Evolutionary conservation across 2,329 filamentous ascomycete species (phyloP).

Genomic region (Fusarium sarcochroum): DNA sequence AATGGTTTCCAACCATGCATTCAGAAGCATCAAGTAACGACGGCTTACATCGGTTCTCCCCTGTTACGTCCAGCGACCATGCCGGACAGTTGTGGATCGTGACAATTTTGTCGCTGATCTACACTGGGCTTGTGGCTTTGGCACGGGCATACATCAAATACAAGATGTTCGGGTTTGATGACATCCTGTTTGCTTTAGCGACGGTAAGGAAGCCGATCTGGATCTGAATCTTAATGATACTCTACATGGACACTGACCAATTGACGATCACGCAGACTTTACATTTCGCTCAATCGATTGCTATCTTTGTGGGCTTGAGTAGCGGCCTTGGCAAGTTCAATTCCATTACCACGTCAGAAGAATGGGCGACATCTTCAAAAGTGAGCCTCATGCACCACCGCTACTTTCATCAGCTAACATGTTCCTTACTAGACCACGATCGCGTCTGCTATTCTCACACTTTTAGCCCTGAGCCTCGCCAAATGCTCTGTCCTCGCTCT

Average conservation of each 20-base stretch:
- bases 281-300: slow-evolving; percentile 35
- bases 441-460: slow-evolving; percentile 19
- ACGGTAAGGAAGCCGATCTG: slow-evolving; percentile 11
- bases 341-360: slow-evolving; percentile 21
- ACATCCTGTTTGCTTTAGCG: slow-evolving; percentile 28
- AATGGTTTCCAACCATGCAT: slow-evolving; percentile 22
- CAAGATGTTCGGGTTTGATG: slow-evolving; percentile 42
- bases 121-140: slow-evolving; percentile 28
- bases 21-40: slow-evolving; percentile 8
- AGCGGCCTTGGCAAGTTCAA: slow-evolving; percentile 38
- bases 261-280: slow-evolving; percentile 7
- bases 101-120: slow-evolving; percentile 42
- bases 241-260: slow-evolving; percentile 1
- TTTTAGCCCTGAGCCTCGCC: slow-evolving; percentile 19
- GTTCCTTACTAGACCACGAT: slow-evolving; percentile 7
- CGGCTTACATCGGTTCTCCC: slow-evolving; percentile 23
- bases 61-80: slow-evolving; percentile 37
- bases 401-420: slow-evolving; percentile 3
- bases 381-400: not conserved
- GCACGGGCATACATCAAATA: slow-evolving; percentile 42
- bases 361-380: slow-evolving; percentile 31
- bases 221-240: not conserved
- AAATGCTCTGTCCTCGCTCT: slow-evolving; percentile 44
- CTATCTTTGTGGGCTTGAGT: slow-evolving; percentile 35
- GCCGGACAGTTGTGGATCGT: slow-evolving; percentile 43